A percentile compares a stretch with the other conserved stretches of the same genome.
These are phyloP conservation scores for Kluyveromyces sp. DNA, from an alignment of 1,139 yeast species.

Conservation along the genomic window DNA sequence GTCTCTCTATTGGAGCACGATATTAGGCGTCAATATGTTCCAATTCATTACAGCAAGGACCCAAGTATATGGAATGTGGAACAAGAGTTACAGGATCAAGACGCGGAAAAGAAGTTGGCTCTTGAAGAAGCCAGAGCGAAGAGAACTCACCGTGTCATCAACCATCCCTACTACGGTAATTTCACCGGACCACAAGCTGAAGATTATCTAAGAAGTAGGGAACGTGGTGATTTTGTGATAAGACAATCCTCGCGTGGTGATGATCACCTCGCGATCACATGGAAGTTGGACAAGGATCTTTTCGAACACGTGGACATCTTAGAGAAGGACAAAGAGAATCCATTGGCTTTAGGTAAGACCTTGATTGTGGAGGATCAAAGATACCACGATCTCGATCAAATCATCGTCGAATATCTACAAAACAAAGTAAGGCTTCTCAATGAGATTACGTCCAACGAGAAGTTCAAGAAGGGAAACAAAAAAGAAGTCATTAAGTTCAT, in stretches of 20 bases:
- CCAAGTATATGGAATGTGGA: slow-evolving; percentile 74
- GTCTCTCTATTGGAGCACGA: slow-evolving; percentile 66
- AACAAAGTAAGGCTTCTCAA: slow-evolving; percentile 79
- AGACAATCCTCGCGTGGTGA: slow-evolving; percentile 91
- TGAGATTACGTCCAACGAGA: slow-evolving; percentile 79
- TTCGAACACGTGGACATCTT: slow-evolving; percentile 87
- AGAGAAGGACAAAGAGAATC: slow-evolving; percentile 62
- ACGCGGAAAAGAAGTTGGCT: slow-evolving; percentile 47
- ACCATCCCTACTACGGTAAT: slow-evolving; percentile 85
- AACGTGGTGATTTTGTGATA: slow-evolving; percentile 87
- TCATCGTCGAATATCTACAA: slow-evolving; percentile 81
- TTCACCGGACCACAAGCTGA: slow-evolving; percentile 87
- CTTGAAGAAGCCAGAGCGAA: slow-evolving; percentile 45
- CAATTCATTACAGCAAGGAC: slow-evolving; percentile 45
- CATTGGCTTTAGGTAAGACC: slow-evolving; percentile 54
- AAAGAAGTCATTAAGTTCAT: slow-evolving; percentile 82
- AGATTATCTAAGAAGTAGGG: slow-evolving; percentile 80
- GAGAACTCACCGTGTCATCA: slow-evolving; percentile 65
- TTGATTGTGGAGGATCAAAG: slow-evolving; percentile 59
- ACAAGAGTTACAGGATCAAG: slow-evolving; percentile 65
- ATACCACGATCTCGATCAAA: slow-evolving; percentile 87
- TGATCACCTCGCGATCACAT: slow-evolving; percentile 84
- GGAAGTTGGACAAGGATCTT: slow-evolving; percentile 89
- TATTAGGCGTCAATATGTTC: slow-evolving; percentile 49
- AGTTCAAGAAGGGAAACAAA: slow-evolving; percentile 77